Evolutionary conservation across 225 moss, liverwort and hornwort species (phyloP).

Genomic region (Antitrichia curtipendula): DNA sequence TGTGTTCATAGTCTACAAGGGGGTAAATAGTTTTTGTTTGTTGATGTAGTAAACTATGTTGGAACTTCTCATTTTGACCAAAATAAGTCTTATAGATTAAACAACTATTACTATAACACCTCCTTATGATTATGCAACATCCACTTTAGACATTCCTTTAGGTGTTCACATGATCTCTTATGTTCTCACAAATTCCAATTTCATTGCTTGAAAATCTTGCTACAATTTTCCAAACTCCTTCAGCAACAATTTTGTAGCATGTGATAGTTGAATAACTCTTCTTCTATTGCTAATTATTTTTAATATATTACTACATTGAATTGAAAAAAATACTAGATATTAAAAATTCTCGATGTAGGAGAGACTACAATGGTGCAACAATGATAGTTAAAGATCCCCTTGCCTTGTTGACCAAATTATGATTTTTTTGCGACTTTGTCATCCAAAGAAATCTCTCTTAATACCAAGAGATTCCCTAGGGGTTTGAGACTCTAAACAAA

Average conservation of each 20-base stretch:
- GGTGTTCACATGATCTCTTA: not conserved
- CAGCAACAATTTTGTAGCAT: not conserved
- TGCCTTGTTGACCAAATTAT: too few relatives aligned
- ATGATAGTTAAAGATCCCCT: not conserved
- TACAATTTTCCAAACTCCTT: not conserved
- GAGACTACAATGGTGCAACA: not conserved
- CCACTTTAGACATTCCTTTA: not conserved
- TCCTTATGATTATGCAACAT: not conserved
- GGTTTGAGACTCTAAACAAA: too few relatives aligned
- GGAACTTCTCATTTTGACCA: too few relatives aligned
- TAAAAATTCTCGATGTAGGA: not conserved
- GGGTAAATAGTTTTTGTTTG: too few relatives aligned
- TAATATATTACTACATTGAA: not conserved
- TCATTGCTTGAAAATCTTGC: not conserved
- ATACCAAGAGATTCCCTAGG: too few relatives aligned
- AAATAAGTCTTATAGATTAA: too few relatives aligned
- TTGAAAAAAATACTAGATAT: not conserved
- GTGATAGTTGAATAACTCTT: rapidly evolving
- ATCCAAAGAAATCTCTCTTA: too few relatives aligned
- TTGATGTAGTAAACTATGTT: too few relatives aligned
- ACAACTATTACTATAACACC: not conserved
- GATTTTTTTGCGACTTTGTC: too few relatives aligned
- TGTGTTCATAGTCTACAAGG: too few relatives aligned
- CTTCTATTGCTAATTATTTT: not conserved
- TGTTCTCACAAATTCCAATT: not conserved